Evolutionary conservation across 371 early-diverging fungal species (phyloP).

Genomic region (Batkoa obscura): DNA sequence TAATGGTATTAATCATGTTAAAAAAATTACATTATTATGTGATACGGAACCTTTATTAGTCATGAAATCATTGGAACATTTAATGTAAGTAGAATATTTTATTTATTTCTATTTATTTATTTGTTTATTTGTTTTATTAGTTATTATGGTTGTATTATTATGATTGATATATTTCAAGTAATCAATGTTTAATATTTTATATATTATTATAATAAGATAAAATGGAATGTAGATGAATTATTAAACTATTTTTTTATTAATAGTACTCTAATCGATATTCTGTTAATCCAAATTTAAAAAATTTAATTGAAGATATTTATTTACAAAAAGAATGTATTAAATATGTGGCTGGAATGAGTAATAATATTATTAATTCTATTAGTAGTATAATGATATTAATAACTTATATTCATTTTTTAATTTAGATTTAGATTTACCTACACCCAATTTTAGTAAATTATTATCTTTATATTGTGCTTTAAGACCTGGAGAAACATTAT

Average conservation of each 20-base stretch:
- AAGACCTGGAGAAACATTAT: conserved; percentile 48
- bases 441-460: conserved; percentile 35
- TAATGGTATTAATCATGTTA: conserved; percentile 57
- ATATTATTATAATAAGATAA: background rate
- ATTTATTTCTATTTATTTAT: background rate
- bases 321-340: conserved; percentile 41
- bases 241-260: background rate
- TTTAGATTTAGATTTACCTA: no score
- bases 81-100: conserved; percentile 28
- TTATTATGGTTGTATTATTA: conserved; percentile 61
- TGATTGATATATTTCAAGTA: conserved; percentile 72
- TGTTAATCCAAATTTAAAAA: conserved; percentile 35
- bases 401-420: no score
- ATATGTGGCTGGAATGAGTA: no score
- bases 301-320: conserved; percentile 31
- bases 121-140: conserved; percentile 13
- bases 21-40: conserved; percentile 46
- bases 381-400: no score
- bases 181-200: background rate
- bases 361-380: no score
- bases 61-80: conserved; percentile 54
- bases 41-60: conserved; percentile 55
- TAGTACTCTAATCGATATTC: conserved; percentile 27
- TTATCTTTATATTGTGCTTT: conserved; percentile 53
- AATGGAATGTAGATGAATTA: background rate